Base-by-base conservation (phyloP, 2,329 filamentous ascomycete species). In the Mollisiaceae sp. region DNA sequence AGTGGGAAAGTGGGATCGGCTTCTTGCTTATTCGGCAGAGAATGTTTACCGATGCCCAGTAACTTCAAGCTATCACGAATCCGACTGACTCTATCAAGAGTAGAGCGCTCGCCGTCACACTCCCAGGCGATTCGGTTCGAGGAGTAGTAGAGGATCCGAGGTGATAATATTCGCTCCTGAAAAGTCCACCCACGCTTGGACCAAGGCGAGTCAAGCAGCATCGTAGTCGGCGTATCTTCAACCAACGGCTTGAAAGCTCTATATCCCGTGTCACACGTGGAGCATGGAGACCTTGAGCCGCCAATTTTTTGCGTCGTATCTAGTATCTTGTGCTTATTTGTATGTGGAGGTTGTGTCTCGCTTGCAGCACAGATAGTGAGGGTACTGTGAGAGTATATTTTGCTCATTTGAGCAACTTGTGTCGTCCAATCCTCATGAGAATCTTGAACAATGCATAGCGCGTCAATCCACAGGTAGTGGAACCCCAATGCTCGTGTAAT, bases 401-500 rank as follows among this genome's bases (percentile, higher is more conserved):
- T 62, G 54, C 45, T 41, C 59, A 65, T 65, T 35, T 55, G 35
- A 6, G 54, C 56, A 20, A 59, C 56, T 54, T 65, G 58, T 15
- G 39, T 58, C 14, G 47, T 45, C 63, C 52, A 62, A 12, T 65
- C 63, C 22, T 50, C 59, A 9, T n/a, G n/a, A 32, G 43, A 45
- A 59, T 65, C 63, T 41, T 65, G 59, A 12, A 62, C 39, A 35
- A 65, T 65, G 38, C 63, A 65, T 14, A 62, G 43, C 27, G 63
- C 56, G 22, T 65, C 63, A n/a, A 65, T 65, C 63, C 63, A 65
- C 36, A 65, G 36, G 14, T 65, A 65, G 4, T 52, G 35, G 14
- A 65, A 45, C 8, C 59, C 47, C 24, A 65, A 35, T 22, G 63
- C 59, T 22, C 63, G 43, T 35, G 59, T 62, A 27, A 65, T 62